A percentile compares a stretch with the other conserved stretches of the same genome.
Evolutionary conservation across 495 filamentous ascomycete species (phyloP).

Genomic region (Podospora conica): DNA sequence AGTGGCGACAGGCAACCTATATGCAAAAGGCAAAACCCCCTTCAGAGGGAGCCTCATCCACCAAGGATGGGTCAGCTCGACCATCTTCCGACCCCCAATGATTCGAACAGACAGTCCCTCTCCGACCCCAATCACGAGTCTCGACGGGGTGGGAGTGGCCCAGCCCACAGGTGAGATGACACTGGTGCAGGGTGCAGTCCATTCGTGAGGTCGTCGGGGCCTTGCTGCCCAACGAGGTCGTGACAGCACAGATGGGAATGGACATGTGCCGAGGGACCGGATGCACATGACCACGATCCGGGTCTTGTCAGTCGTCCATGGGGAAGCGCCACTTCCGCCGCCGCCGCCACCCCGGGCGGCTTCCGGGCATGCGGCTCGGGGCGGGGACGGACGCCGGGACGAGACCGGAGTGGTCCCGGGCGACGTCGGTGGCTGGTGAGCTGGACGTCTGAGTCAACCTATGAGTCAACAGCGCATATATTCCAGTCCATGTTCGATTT

Average conservation of each 20-base stretch:
- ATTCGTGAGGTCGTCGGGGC: background rate
- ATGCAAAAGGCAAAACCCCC: background rate
- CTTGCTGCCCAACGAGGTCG: conserved; percentile 11
- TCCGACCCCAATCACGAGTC: background rate
- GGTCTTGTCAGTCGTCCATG: background rate
- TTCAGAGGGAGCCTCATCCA: background rate
- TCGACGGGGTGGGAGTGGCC: background rate
- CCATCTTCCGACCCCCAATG: background rate
- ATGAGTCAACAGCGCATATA: background rate
- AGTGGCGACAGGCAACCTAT: background rate
- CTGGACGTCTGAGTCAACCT: background rate
- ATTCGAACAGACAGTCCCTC: background rate
- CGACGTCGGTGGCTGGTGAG: too few species aligned
- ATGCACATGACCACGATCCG: conserved; percentile 2
- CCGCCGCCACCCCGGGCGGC: background rate
- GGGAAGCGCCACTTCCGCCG: background rate
- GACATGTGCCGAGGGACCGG: background rate
- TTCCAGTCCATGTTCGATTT: background rate
- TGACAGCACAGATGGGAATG: conserved; percentile 1
- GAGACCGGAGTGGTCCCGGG: background rate
- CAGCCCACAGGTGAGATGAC: background rate
- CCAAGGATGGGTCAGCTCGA: conserved; percentile 1
- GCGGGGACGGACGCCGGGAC: background rate
- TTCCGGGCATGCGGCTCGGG: background rate
- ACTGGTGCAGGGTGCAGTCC: background rate